Evolutionary conservation across 345 rosid species (phyloP).

Genomic region (Brassica cretica): DNA sequence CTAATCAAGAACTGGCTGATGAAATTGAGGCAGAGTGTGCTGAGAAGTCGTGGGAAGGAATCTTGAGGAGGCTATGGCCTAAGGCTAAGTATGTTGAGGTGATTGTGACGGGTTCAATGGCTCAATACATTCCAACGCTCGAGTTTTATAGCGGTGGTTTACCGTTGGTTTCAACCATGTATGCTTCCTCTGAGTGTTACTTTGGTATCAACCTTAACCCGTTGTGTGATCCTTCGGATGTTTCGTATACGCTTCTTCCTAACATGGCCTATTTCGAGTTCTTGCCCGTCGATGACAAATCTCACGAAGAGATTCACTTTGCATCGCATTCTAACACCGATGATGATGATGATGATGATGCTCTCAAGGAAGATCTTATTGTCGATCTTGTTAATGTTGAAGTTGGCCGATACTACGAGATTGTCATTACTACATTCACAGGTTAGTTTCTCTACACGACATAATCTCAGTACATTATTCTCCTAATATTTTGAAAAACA

Average conservation of each 20-base stretch:
- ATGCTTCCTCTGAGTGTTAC: slow-evolving; percentile 93
- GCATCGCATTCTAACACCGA: slow-evolving; percentile 43
- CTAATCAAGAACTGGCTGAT: slow-evolving; percentile 57
- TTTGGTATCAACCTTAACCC: slow-evolving; percentile 87
- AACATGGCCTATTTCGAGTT: slow-evolving; percentile 96
- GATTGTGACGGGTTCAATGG: slow-evolving; percentile 94
- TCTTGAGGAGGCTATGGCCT: slow-evolving; percentile 81
- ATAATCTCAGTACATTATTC: not conserved
- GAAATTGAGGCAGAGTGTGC: slow-evolving; percentile 54
- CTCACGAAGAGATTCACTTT: slow-evolving; percentile 36
- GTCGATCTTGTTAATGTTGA: slow-evolving; percentile 79
- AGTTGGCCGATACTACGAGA: slow-evolving; percentile 72
- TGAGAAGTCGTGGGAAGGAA: slow-evolving; percentile 77
- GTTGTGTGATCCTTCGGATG: slow-evolving; percentile 68
- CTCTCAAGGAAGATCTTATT: slow-evolving; percentile 47
- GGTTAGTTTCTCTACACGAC: slow-evolving; percentile 44
- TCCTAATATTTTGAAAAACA: too few relatives aligned
- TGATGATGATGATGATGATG: slow-evolving; percentile 44
- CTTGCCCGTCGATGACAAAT: slow-evolving; percentile 62
- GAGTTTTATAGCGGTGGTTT: slow-evolving; percentile 84
- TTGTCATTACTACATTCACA: slow-evolving; percentile 87
- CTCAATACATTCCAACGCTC: slow-evolving; percentile 84
- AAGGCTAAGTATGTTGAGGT: slow-evolving; percentile 86
- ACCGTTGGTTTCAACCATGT: slow-evolving; percentile 88
- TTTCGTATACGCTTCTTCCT: slow-evolving; percentile 86